phyloP scores from a whole-genome alignment of 768 basidiomycete genomes.

The Hypholoma fasciculare region DNA sequence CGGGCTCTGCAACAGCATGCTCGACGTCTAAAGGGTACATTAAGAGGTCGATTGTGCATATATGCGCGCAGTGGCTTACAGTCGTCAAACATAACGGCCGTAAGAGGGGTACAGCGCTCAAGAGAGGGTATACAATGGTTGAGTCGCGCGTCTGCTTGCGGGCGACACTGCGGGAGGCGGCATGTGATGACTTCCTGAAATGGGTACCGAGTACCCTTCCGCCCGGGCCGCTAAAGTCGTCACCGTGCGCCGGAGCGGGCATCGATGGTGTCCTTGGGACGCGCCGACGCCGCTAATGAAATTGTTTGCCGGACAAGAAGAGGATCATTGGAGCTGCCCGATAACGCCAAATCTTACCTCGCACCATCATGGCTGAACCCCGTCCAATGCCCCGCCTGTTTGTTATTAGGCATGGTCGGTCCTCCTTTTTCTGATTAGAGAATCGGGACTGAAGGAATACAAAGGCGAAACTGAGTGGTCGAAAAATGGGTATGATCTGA shows the following conservation, averaged over 20 bases:
- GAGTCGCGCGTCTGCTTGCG: neutral
- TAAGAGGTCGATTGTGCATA: slow-evolving; percentile 1
- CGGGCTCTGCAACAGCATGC: slow-evolving; percentile 62
- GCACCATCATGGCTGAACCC: slow-evolving; percentile 26
- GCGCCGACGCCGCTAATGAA: neutral
- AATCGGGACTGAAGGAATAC: neutral
- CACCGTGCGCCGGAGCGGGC: neutral
- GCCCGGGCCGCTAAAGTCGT: neutral
- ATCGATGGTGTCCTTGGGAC: neutral
- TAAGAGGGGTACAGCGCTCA: slow-evolving; percentile 17
- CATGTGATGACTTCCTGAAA: slow-evolving; percentile 3
- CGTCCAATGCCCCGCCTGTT: slow-evolving; percentile 74
- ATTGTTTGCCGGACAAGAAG: neutral
- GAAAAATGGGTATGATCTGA: slow-evolving; percentile 63
- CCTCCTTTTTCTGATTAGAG: neutral
- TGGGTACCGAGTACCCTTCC: neutral
- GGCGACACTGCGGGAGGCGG: neutral
- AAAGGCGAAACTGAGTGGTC: slow-evolving; percentile 95
- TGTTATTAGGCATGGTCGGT: slow-evolving; percentile 73
- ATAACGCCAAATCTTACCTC: neutral
- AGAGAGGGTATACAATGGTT: neutral
- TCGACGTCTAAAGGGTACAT: slow-evolving; percentile 71
- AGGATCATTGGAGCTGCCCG: neutral
- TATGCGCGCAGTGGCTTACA: slow-evolving; percentile 38
- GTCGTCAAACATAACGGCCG: slow-evolving; percentile 59